phyloP scores from a whole-genome alignment of 495 filamentous ascomycete species.

The Lindgomyces ingoldianus region DNA sequence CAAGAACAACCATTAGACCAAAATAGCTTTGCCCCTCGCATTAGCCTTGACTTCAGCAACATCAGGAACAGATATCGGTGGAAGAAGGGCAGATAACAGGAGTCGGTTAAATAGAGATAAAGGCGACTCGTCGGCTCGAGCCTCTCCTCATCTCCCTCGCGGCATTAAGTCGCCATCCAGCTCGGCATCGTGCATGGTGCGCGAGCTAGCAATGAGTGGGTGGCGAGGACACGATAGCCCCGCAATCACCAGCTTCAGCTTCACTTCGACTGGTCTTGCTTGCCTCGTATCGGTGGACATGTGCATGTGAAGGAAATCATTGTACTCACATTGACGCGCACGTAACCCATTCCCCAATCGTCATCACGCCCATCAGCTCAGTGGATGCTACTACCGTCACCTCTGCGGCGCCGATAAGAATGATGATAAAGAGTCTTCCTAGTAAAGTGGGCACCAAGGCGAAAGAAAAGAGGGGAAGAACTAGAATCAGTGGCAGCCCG shows the following conservation, averaged over 20 bases:
- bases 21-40: slow-evolving; percentile 37
- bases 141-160: background rate
- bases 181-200: background rate
- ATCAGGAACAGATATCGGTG: background rate
- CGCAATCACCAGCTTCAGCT: slow-evolving; percentile 12
- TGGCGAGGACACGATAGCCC: background rate
- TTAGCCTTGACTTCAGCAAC: slow-evolving; percentile 26
- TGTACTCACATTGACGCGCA: slow-evolving; percentile 36
- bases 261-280: background rate
- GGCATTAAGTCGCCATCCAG: background rate
- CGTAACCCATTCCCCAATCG: slow-evolving; percentile 28
- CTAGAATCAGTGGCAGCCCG: slow-evolving; percentile 26
- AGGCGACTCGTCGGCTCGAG: background rate
- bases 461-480: slow-evolving; percentile 35
- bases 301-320: slow-evolving; percentile 10
- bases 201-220: too few species aligned
- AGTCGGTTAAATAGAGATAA: slow-evolving; percentile 3
- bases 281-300: background rate
- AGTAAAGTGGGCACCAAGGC: slow-evolving; percentile 32
- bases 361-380: slow-evolving; percentile 30
- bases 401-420: slow-evolving; percentile 23
- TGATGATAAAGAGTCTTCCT: slow-evolving; percentile 36
- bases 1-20: slow-evolving; percentile 36
- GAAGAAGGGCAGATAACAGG: background rate
- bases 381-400: slow-evolving; percentile 27